Base-by-base conservation (phyloP, 805 yeast species). In the Monosporozyma siamensis region DNA sequence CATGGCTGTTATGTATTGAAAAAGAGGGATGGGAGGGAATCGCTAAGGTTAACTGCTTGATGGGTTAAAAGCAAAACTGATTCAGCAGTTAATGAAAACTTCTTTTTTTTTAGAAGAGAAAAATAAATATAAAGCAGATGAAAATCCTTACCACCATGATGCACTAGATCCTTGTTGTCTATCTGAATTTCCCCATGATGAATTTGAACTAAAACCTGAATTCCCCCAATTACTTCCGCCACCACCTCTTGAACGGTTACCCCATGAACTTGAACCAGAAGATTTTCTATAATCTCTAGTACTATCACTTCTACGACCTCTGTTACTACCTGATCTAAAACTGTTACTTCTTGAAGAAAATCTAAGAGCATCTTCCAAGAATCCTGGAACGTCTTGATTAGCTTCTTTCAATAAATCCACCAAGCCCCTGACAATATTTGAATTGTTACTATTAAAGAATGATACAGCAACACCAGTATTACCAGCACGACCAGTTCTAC, bases 401-500 rank as follows among this genome's bases (percentile, higher is more conserved):
- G 97, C 95, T 70, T 90, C 98, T 51, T 77, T 65, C 58, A 90
- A 78, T 54, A 92, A 76, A 43, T 85, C 95, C 61, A 88, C 66
- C 65, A 90, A 70, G 46, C 87, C 95, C 67, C 84, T 84, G 51
- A 78, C 88, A 58, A 92, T 75, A 60, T 86, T 86, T 63, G 75
- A 78, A 77, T 87, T 92, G 66, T 81, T 82, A 70, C 95, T 82
- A 80, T 90, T 90, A 70, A 92, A 85, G 74, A 90, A 90, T 38
- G 98, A 94, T 52, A 96, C 86, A 51, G 98, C 96, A 56, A 84
- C 75, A 82, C 98, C 98, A 47, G 82, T 80, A 72, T 90, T 92
- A 75, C 97, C 97, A 58, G 97, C 97, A 80, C 98, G 90, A 68
- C 97, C 98, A 58, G 98, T 90, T 80, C 98, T 89, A 76, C 97